Evolutionary conservation across 108 stramenopile genomes (phyloP), one percentile per base, ranked within the genome.

Genomic region (Cyclotella sp.): DNA sequence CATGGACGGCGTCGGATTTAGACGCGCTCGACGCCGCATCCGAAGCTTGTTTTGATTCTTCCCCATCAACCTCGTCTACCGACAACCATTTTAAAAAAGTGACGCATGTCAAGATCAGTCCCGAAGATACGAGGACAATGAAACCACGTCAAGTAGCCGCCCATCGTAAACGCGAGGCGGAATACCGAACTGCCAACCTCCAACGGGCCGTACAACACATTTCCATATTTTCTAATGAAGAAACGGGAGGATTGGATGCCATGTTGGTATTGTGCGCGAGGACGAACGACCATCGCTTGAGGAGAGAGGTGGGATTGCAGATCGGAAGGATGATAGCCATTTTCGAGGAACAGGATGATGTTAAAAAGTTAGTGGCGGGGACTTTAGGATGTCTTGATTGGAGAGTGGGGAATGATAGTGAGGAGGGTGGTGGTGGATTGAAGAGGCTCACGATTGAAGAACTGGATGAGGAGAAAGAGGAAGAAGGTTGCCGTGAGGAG

Each of bases 1-100:
- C 89, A 24, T 93, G 91, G 92, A 90, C 86, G n/a, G 84, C 90
- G 26, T 83, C 86, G 13, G 87, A 95, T 81, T 83, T 86, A 19
- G 81, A 90, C 9, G 61, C 77, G 0, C 70, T 89, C 26, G 85
- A 90, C 64, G 83, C 87, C 5, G 77, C 89, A 9, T 87, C 90
- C 0, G 74, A 88, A 28, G 79, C 65, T 19, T 80, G 74, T 58
- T 68, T 26, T 86, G 58, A 77, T 68, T 61, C 76, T 9, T 66
- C 76, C n/a, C 42, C 41, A 12, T 63, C 55, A 40, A 52, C 40
- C 26, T 18, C 51, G 43, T 49, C 44, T 74, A 73, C 69, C 55
- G 27, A 76, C 67, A 24, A 67, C 59, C 19, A 65, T 29, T n/a
- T 46, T 40, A 66, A 76, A 34, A 84, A 72, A 19, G 58, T 21